Conservation (phyloP, 2,329 filamentous ascomycete species). For the Tolypocladium ophioglossoides region DNA sequence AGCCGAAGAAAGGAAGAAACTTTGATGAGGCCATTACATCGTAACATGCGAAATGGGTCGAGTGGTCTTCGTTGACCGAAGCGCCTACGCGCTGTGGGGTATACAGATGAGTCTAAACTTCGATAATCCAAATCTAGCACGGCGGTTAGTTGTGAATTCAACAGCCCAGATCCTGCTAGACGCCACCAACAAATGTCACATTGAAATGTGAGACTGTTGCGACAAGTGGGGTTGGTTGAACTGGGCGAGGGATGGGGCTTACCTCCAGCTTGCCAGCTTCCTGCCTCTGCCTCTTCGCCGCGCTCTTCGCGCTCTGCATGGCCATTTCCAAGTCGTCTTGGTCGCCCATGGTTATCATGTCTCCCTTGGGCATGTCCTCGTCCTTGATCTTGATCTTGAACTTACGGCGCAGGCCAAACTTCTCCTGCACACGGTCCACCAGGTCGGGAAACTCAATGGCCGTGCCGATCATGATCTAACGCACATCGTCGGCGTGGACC, state of each 20-base stretch:
- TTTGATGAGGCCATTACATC: slow-evolving; percentile 6
- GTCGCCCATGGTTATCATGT: slow-evolving; percentile 96
- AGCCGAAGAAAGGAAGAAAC: neutral
- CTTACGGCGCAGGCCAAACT: slow-evolving; percentile 66
- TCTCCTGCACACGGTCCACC: slow-evolving; percentile 68
- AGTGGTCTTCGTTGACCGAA: neutral
- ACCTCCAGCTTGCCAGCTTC: slow-evolving; percentile 96
- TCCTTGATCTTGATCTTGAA: slow-evolving; percentile 88
- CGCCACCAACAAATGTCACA: neutral
- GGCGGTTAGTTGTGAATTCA: slow-evolving; percentile 12
- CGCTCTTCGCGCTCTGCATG: slow-evolving; percentile 56
- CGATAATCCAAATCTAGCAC: slow-evolving; percentile 38
- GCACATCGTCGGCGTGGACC: slow-evolving; percentile 81
- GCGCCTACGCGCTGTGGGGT: slow-evolving; percentile 10
- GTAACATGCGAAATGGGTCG: slow-evolving; percentile 7
- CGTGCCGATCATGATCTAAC: slow-evolving; percentile 78
- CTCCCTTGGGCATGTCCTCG: slow-evolving; percentile 63
- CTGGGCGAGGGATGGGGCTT: slow-evolving; percentile 26
- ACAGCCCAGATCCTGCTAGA: neutral
- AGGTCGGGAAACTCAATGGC: slow-evolving; percentile 68
- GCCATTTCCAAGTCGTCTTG: slow-evolving; percentile 93
- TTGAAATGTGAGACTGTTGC: neutral
- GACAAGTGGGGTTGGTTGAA: neutral
- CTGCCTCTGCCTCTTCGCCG: slow-evolving; percentile 59
- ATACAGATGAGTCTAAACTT: slow-evolving; percentile 19